phyloP scores from a whole-genome alignment of 2,329 filamentous ascomycete genomes.

The Fusarium chuoi region DNA sequence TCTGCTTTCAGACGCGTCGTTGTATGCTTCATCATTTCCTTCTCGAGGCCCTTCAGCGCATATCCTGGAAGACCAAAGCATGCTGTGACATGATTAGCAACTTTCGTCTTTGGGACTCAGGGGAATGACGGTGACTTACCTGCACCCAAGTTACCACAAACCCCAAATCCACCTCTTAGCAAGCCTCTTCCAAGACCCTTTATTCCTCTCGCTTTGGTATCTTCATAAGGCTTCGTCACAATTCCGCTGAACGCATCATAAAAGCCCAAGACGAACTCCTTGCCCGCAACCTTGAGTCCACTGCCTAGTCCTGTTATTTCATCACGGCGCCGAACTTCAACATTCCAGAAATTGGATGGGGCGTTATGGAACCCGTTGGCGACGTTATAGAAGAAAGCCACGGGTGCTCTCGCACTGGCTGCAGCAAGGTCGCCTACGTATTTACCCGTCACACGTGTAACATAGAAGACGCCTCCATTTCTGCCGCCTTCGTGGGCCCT shows the following conservation, averaged over 20 bases:
- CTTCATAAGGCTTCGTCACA: slow-evolving; percentile 71
- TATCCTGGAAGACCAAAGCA: slow-evolving; percentile 61
- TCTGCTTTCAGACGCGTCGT: slow-evolving; percentile 49
- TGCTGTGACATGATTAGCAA: slow-evolving; percentile 10
- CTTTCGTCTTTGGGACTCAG: too few relatives aligned
- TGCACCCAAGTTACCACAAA: slow-evolving; percentile 56
- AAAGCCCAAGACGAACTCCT: slow-evolving; percentile 71
- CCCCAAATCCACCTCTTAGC: slow-evolving; percentile 56
- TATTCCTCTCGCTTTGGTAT: slow-evolving; percentile 69
- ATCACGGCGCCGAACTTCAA: slow-evolving; percentile 69
- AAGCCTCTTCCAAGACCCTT: slow-evolving; percentile 71
- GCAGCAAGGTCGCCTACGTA: slow-evolving; percentile 69
- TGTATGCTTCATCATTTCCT: slow-evolving; percentile 53
- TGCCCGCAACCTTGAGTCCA: slow-evolving; percentile 69
- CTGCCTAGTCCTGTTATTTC: slow-evolving; percentile 74
- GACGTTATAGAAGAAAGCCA: slow-evolving; percentile 74
- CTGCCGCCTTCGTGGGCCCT: slow-evolving; percentile 39
- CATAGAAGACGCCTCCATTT: slow-evolving; percentile 42
- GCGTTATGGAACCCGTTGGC: slow-evolving; percentile 80
- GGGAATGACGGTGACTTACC: slow-evolving; percentile 35
- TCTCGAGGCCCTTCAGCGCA: slow-evolving; percentile 63
- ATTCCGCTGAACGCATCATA: slow-evolving; percentile 76
- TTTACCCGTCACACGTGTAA: slow-evolving; percentile 58
- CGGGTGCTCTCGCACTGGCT: slow-evolving; percentile 71
- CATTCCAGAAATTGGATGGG: slow-evolving; percentile 70